Conservation (phyloP, 2,329 filamentous ascomycete species). For the Sphaceloma murrayae region DNA sequence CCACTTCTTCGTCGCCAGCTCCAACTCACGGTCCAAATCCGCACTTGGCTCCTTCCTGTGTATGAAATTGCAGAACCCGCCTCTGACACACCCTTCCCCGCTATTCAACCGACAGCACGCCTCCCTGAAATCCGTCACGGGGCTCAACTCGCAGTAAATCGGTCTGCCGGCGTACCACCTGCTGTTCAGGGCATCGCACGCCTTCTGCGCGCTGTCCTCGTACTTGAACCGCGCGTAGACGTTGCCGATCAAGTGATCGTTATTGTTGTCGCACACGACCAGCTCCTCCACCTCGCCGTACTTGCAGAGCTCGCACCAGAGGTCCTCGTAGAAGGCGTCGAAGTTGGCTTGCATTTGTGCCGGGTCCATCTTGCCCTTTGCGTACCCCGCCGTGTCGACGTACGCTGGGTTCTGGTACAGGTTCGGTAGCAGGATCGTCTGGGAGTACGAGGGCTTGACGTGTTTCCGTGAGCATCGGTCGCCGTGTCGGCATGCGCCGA, state of each 20-base stretch:
- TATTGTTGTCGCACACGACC: constrained; percentile 98
- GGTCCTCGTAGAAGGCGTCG: constrained; percentile 98
- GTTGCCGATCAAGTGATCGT: constrained; percentile 97
- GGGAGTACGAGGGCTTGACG: constrained; percentile 96
- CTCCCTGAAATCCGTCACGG: constrained; percentile 96
- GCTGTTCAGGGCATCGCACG: constrained; percentile 86
- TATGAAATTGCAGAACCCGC: constrained; percentile 99
- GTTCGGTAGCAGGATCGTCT: constrained; percentile 95
- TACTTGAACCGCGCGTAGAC: constrained; percentile 99
- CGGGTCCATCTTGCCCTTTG: constrained; percentile 93
- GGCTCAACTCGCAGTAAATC: constrained; percentile 95
- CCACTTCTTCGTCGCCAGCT: constrained; percentile 93
- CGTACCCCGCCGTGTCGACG: constrained; percentile 46
- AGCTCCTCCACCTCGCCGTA: constrained; percentile 96
- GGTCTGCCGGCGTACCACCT: constrained; percentile 96
- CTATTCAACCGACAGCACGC: constrained; percentile 91
- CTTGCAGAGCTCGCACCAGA: constrained; percentile 99
- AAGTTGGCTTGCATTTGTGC: constrained; percentile 98
- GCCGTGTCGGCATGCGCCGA: constrained; percentile 95
- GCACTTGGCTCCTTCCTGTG: constrained; percentile 89
- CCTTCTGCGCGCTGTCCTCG: constrained; percentile 87
- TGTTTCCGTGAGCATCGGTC: constrained; percentile 98
- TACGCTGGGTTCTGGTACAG: constrained; percentile 98
- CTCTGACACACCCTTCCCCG: constrained; percentile 89
- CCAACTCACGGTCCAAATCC: constrained; percentile 80